Percentiles rank a stretch among this genome's conserved stretches.
Evolutionary conservation across 805 yeast species (phyloP).

Genomic region (Dipodascopsis uninucleata): DNA sequence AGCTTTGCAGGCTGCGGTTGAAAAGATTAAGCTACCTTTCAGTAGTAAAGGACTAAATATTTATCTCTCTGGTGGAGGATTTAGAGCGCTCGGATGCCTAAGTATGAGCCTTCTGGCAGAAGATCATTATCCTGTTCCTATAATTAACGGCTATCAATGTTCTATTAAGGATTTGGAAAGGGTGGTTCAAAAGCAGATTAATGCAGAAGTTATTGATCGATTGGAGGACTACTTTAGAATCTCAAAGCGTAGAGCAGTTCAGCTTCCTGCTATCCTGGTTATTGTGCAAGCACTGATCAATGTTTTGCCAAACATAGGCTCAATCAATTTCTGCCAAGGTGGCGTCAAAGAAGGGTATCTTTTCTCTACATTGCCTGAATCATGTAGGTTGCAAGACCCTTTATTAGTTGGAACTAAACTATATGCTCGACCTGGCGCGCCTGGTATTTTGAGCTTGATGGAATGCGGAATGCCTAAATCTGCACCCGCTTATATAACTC

Average conservation of each 20-base stretch:
- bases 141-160: slow-evolving; percentile 65
- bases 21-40: slow-evolving; percentile 11
- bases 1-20: slow-evolving; percentile 41
- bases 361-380: slow-evolving; percentile 56
- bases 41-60: slow-evolving; percentile 49
- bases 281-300: slow-evolving; percentile 52
- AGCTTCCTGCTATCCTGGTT: slow-evolving; percentile 66
- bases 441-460: slow-evolving; percentile 52
- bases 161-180: slow-evolving; percentile 50
- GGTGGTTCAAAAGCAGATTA: slow-evolving; percentile 49
- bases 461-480: slow-evolving; percentile 56
- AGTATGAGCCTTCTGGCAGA: slow-evolving; percentile 36
- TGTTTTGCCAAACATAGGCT: slow-evolving; percentile 55
- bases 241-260: slow-evolving; percentile 61
- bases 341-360: slow-evolving; percentile 75
- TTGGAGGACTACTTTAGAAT: slow-evolving; percentile 55
- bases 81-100: slow-evolving; percentile 63
- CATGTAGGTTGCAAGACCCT: slow-evolving; percentile 64
- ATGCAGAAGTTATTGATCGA: slow-evolving; percentile 11
- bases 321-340: slow-evolving; percentile 69
- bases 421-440: slow-evolving; percentile 63
- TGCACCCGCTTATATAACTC: slow-evolving; percentile 55
- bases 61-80: slow-evolving; percentile 71
- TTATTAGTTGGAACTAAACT: slow-evolving; percentile 64
- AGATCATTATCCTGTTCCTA: slow-evolving; percentile 61